phyloP scores from a whole-genome alignment of 192 early-diverging fungal species.

The Irineochytrium annulatum region DNA sequence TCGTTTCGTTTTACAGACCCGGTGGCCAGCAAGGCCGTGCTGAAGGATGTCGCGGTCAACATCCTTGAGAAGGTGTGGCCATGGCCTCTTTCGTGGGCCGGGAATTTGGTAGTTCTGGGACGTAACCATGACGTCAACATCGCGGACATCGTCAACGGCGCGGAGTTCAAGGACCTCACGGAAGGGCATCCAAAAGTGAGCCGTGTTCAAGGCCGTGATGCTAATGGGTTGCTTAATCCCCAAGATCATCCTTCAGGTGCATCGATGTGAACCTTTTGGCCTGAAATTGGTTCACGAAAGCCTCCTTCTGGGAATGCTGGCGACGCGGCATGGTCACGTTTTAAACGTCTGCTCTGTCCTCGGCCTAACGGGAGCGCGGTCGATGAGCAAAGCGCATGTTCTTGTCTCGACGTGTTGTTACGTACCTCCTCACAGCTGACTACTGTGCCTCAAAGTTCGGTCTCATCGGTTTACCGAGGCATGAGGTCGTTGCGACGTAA shows the following conservation, averaged over 20 bases:
- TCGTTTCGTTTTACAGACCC: conserved; percentile 46
- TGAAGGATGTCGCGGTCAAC: conserved; percentile 44
- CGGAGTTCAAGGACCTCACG: conserved; percentile 58
- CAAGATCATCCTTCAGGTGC: conserved; percentile 40
- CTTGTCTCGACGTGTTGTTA: too few relatives aligned
- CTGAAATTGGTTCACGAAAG: conserved; percentile 68
- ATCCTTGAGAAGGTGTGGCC: conserved; percentile 37
- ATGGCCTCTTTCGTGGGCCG: background rate
- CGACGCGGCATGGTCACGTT: conserved; percentile 69
- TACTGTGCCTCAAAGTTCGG: conserved; percentile 81
- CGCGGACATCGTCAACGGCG: conserved; percentile 68
- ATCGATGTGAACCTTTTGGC: conserved; percentile 69
- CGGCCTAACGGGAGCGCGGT: conserved; percentile 26
- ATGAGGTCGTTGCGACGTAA: conserved; percentile 65
- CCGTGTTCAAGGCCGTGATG: background rate
- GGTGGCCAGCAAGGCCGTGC: conserved; percentile 47
- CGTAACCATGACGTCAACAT: conserved; percentile 82
- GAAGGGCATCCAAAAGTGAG: conserved; percentile 53
- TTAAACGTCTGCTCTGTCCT: conserved; percentile 45
- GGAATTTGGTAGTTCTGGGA: conserved; percentile 33
- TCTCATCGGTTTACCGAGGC: conserved; percentile 64
- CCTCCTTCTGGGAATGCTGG: conserved; percentile 72
- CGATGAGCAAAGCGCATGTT: conserved; percentile 5
- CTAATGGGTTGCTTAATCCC: background rate
- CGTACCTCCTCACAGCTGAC: conserved; percentile 43